Conservation (phyloP, 306 rosid species). For the Dicorynia guianensis region DNA sequence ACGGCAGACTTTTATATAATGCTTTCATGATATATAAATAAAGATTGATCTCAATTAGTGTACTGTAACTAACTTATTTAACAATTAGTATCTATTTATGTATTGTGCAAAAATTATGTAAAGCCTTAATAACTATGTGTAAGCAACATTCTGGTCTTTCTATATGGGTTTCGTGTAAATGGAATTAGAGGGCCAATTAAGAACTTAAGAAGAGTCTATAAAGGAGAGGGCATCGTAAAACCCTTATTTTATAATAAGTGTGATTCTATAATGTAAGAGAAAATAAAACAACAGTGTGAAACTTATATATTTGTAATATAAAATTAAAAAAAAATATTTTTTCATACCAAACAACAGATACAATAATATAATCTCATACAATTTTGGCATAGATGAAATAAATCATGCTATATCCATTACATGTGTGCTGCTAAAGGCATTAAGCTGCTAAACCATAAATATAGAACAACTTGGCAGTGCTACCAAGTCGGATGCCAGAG, state of each 20-base stretch:
- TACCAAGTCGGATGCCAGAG: background rate
- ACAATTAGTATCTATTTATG: too few relatives aligned
- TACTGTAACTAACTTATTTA: too few relatives aligned
- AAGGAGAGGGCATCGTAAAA: background rate
- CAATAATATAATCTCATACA: background rate
- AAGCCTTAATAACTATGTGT: too few relatives aligned
- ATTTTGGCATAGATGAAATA: background rate
- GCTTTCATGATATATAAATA: too few relatives aligned
- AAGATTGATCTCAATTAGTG: too few relatives aligned
- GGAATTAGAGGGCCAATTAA: background rate
- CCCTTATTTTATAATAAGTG: background rate
- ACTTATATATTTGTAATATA: background rate
- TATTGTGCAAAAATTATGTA: too few relatives aligned
- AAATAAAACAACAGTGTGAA: constrained; percentile 12
- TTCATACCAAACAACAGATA: constrained; percentile 25
- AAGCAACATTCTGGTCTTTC: too few relatives aligned
- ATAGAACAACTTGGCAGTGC: background rate
- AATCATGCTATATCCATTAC: constrained; percentile 14
- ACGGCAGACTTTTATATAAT: too few relatives aligned
- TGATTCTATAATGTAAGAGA: constrained; percentile 26
- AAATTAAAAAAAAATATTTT: background rate
- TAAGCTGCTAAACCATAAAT: background rate
- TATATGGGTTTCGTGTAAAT: too few relatives aligned
- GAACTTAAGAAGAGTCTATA: constrained; percentile 4
- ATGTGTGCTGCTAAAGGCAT: background rate